These are phyloP conservation scores for Beauveria scarabaeidicola DNA, from an alignment of 2,329 filamentous ascomycete species.

Conservation along the genomic window DNA sequence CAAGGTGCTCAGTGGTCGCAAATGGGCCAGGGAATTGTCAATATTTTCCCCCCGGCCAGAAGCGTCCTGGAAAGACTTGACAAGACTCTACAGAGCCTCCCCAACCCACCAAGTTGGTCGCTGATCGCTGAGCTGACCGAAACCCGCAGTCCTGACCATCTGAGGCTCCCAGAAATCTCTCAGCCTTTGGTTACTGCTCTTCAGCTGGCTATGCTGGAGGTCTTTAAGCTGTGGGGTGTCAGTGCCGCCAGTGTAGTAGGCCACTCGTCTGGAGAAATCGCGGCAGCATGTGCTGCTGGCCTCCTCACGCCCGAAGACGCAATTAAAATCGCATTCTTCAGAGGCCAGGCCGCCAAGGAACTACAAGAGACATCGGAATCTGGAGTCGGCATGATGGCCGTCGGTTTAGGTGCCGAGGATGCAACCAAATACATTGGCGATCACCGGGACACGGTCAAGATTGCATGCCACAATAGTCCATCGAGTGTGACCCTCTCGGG, in stretches of 20 bases:
- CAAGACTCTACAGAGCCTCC: background rate
- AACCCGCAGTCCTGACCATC: background rate
- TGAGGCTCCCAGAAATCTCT: too few species aligned
- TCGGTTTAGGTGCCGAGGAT: background rate
- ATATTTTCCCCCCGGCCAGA: too few species aligned
- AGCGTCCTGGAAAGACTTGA: background rate
- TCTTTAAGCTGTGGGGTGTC: too few species aligned
- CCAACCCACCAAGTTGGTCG: background rate
- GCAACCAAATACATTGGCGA: background rate
- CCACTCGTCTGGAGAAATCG: constrained; percentile 32
- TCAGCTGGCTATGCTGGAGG: too few species aligned
- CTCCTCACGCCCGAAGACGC: constrained; percentile 17
- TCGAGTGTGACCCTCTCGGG: constrained; percentile 31
- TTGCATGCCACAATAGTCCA: constrained; percentile 34
- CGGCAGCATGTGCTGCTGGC: constrained; percentile 25
- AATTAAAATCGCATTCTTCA: constrained; percentile 22
- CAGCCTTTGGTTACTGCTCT: too few species aligned
- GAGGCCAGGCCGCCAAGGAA: constrained; percentile 15
- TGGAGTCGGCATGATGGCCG: constrained; percentile 37
- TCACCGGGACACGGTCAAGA: background rate
- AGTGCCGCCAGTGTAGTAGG: constrained; percentile 21
- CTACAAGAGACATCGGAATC: background rate
- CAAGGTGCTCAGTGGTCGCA: constrained; percentile 25
- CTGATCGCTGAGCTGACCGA: background rate
- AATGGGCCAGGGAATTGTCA: constrained; percentile 17